Conservation (phyloP, 371 early-diverging fungal species). For the Rhizopus stolonifer region DNA sequence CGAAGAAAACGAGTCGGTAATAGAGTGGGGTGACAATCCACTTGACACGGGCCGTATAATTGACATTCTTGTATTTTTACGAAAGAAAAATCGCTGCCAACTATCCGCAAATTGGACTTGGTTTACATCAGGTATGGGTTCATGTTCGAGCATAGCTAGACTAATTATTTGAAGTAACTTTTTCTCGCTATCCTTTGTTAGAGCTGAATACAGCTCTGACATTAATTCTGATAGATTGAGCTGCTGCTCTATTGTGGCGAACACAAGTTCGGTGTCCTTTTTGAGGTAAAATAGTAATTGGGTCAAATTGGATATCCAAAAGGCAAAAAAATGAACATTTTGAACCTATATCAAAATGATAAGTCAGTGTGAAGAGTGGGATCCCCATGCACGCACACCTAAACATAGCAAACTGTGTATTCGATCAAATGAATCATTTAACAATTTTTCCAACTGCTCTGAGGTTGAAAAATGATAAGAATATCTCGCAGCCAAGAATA, state of each 20-base stretch:
- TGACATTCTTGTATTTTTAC: constrained; percentile 14
- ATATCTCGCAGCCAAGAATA: constrained; percentile 86
- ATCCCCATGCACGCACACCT: no score
- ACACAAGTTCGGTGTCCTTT: constrained; percentile 70
- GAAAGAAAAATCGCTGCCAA: constrained; percentile 55
- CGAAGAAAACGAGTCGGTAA: constrained; percentile 64
- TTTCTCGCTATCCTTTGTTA: constrained; percentile 59
- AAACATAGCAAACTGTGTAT: no score
- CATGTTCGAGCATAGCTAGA: constrained; percentile 69
- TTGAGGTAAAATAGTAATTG: constrained; percentile 79
- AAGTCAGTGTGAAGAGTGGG: no score
- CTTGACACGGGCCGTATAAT: background rate
- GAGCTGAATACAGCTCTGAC: constrained; percentile 63
- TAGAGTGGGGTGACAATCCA: constrained; percentile 45
- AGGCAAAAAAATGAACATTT: constrained; percentile 58
- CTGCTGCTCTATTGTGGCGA: constrained; percentile 62
- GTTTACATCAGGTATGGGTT: constrained; percentile 65
- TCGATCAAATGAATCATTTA: constrained; percentile 59
- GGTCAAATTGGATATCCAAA: constrained; percentile 79
- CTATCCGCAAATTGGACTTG: constrained; percentile 65
- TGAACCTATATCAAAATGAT: no score
- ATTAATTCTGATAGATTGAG: constrained; percentile 67
- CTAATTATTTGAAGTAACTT: constrained; percentile 60
- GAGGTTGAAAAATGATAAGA: constrained; percentile 75
- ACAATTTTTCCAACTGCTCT: constrained; percentile 70